phyloP scores from a whole-genome alignment of 2,329 filamentous ascomycete genomes.

The Ustulina deusta region DNA sequence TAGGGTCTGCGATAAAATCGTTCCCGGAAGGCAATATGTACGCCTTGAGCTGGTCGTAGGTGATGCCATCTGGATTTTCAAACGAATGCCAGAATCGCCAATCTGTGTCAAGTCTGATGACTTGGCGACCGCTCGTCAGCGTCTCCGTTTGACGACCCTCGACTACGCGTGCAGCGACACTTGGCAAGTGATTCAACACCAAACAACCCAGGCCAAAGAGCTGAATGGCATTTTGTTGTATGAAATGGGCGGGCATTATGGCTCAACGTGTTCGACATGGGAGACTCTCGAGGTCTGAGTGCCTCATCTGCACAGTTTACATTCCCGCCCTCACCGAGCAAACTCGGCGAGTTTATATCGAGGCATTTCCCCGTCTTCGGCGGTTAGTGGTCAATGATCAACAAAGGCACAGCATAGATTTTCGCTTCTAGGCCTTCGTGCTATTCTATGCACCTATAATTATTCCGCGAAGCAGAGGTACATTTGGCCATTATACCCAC shows the following conservation, averaged over 20 bases:
- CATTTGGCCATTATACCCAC: slow-evolving; percentile 23
- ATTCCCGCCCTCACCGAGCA: not conserved
- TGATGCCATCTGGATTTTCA: slow-evolving; percentile 51
- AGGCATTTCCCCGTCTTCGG: not conserved
- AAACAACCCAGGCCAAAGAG: slow-evolving; percentile 16
- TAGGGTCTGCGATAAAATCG: slow-evolving; percentile 46
- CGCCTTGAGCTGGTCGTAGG: slow-evolving; percentile 49
- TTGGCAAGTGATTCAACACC: slow-evolving; percentile 11
- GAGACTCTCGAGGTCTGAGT: not conserved
- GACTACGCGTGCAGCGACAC: slow-evolving; percentile 12
- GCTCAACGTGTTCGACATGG: not conserved
- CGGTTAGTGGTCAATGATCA: not conserved
- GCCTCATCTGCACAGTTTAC: not conserved
- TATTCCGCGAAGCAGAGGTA: slow-evolving; percentile 31
- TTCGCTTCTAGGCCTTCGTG: not conserved
- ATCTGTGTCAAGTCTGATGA: slow-evolving; percentile 50
- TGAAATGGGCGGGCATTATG: slow-evolving; percentile 14
- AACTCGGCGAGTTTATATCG: slow-evolving; percentile 11
- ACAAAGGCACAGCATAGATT: not conserved
- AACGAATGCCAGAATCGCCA: slow-evolving; percentile 54
- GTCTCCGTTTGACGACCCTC: not conserved
- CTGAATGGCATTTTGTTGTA: slow-evolving; percentile 13
- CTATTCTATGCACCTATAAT: slow-evolving; percentile 19
- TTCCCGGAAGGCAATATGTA: slow-evolving; percentile 52
- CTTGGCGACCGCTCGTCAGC: slow-evolving; percentile 44